Percentiles rank a stretch among this genome's conserved stretches.
These are phyloP conservation scores for Clarireedia paspali DNA, from an alignment of 2,329 filamentous ascomycete species.

Conservation along the genomic window DNA sequence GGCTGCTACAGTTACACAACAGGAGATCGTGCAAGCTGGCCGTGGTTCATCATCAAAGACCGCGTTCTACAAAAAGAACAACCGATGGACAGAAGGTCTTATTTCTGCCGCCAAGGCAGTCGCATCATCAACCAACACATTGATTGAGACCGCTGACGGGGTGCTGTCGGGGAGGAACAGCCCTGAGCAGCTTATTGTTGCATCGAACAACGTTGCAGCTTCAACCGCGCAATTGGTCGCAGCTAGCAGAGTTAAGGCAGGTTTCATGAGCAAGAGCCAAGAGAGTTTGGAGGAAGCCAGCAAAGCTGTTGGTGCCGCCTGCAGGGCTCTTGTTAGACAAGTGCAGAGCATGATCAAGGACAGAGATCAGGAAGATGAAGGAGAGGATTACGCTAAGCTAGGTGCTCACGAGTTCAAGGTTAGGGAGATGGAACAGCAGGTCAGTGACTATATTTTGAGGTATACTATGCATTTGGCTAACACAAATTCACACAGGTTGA, in stretches of 20 bases:
- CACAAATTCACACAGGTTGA: conserved; percentile 60
- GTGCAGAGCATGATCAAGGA: conserved; percentile 92
- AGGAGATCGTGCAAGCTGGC: conserved; percentile 93
- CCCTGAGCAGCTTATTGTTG: conserved; percentile 94
- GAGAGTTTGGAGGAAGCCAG: conserved; percentile 84
- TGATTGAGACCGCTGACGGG: conserved; percentile 96
- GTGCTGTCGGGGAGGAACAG: conserved; percentile 88
- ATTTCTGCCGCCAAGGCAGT: conserved; percentile 97
- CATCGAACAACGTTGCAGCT: conserved; percentile 92
- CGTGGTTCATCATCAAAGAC: conserved; percentile 80
- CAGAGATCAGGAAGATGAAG: conserved; percentile 72
- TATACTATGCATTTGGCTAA: conserved; percentile 7
- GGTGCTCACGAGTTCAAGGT: conserved; percentile 97
- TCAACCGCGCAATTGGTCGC: conserved; percentile 95
- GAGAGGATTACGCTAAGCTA: conserved; percentile 80
- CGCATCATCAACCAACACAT: conserved; percentile 82
- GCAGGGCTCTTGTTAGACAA: conserved; percentile 79
- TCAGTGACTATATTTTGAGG: conserved; percentile 37
- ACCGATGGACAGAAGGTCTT: conserved; percentile 95
- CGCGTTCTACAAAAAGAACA: conserved; percentile 99
- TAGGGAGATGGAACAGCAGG: conserved; percentile 98
- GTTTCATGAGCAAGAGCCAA: conserved; percentile 96
- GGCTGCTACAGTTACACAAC: conserved; percentile 84
- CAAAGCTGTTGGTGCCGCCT: conserved; percentile 87
- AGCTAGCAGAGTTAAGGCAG: conserved; percentile 91